Base-by-base conservation (phyloP, 805 yeast genomes). In the Metschnikowia santaceciliae region DNA sequence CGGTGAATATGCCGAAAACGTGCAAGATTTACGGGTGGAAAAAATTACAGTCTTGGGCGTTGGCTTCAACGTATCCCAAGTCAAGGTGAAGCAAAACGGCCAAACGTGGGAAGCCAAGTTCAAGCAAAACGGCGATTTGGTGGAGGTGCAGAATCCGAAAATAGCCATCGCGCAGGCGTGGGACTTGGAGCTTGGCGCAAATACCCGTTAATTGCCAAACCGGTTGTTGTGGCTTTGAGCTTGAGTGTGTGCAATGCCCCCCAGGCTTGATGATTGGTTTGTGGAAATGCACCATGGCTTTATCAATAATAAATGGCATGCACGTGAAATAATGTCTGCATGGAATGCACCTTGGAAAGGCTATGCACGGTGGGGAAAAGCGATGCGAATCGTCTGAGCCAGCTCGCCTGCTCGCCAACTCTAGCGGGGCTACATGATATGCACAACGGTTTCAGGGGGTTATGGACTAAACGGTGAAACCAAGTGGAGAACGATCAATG, bases 41-140 rank as follows among this genome's bases (percentile, higher is more conserved):
- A 79, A 74, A 54, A 75, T 88, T 14, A 62, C 80, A 1, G 57
- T 88, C 35, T 65, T 83, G 32, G 81, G 81, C 3, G 55, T 55
- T 3, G n/a, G 37, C 7, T 7, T 33, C 17, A 50, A 46, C 3
- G 42, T 56, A 15, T 60, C 56, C 14, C 39, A 41, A 5, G 73
- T 66, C 4, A 51, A 42, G 2, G 71, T 80, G 6, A 47, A 54
- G 6, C 81, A 79, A 59, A 68, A 59, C 30, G 76, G 65, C 0
- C 42, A 69, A n/a, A 44, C 56, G 3, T 72, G 79, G 78, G 53
- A 52, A 1, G 74, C 75, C 0, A 54, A 56, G 0, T 26, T 42
- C 32, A 10, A 19, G n/a, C 50, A 40, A 41, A 17, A 19, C 6
- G 46, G 45, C 4, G 39, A 30, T 4, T 23, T 46, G 23, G 19